Percentiles rank a stretch among this genome's conserved stretches.
phyloP scores from a whole-genome alignment of 169 alveolate species.

The Eimeria zaria region DNA sequence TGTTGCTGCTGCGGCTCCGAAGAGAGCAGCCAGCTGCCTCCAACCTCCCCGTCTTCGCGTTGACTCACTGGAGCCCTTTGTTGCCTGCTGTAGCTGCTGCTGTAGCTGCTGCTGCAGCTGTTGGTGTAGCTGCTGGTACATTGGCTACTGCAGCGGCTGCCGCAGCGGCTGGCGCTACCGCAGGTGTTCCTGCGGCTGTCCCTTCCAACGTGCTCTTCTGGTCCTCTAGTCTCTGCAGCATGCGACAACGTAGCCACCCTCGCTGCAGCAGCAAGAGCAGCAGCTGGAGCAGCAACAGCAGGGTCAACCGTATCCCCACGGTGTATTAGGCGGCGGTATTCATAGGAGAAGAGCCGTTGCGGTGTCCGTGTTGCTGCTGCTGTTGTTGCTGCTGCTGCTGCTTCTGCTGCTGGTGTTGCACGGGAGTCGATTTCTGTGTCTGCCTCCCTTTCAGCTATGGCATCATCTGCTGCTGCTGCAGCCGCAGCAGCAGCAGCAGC shows the following conservation, averaged over 20 bases:
- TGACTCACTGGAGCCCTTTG: not conserved
- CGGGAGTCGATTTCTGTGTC: not conserved
- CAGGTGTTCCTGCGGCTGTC: not conserved
- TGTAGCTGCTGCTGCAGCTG: too few relatives aligned
- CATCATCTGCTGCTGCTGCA: not conserved
- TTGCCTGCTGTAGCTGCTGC: constrained; percentile 9
- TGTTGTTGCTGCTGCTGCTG: not conserved
- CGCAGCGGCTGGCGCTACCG: constrained; percentile 10
- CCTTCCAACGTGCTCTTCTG: too few relatives aligned
- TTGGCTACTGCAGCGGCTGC: not conserved
- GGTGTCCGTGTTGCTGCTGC: not conserved
- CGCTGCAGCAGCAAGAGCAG: constrained; percentile 30
- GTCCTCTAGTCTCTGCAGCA: not conserved
- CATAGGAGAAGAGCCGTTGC: not conserved
- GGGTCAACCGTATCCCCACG: not conserved
- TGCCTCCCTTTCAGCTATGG: not conserved
- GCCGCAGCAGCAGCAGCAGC: constrained; percentile 57
- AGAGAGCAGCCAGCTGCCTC: not conserved
- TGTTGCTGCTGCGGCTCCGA: constrained; percentile 37
- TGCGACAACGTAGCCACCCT: not conserved
- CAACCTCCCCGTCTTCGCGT: not conserved
- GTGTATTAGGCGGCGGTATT: not conserved
- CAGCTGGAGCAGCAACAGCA: not conserved
- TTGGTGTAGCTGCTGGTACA: not conserved
- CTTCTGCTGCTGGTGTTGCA: not conserved